A percentile compares a stretch with the other conserved stretches of the same genome.
Conservation (phyloP, 1,139 yeast genomes). For the Magnusiomyces suaveolens region DNA sequence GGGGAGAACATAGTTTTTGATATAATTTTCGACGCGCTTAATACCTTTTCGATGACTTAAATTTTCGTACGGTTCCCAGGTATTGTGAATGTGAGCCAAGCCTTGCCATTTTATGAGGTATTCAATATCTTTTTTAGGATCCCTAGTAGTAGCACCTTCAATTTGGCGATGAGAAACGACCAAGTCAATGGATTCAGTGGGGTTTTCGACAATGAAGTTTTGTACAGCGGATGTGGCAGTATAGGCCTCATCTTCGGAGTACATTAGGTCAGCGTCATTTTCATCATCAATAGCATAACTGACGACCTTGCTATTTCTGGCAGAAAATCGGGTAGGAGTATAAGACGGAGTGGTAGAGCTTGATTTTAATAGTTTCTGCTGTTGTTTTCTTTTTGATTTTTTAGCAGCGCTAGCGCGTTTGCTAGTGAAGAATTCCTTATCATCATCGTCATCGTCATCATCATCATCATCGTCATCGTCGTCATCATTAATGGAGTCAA, state of each 20-base stretch:
- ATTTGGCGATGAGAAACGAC: conserved; percentile 30
- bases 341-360: conserved; percentile 15
- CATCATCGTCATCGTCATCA: conserved; percentile 31
- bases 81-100: conserved; percentile 83
- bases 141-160: conserved; percentile 21
- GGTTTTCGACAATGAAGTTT: conserved; percentile 28
- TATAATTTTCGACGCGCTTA: conserved; percentile 83
- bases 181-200: conserved; percentile 32
- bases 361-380: conserved; percentile 14
- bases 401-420: conserved; percentile 17
- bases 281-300: conserved; percentile 70
- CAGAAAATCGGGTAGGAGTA: conserved; percentile 50
- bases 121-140: conserved; percentile 31
- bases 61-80: conserved; percentile 73
- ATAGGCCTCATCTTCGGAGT: conserved; percentile 35
- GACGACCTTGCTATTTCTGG: conserved; percentile 60
- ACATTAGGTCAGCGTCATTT: conserved; percentile 40
- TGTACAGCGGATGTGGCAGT: conserved; percentile 32
- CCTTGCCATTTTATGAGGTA: conserved; percentile 71
- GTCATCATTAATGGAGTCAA: conserved; percentile 20
- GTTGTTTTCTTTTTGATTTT: conserved; percentile 14
- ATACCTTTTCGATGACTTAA: conserved; percentile 56
- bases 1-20: conserved; percentile 60
- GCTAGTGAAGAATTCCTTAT: conserved; percentile 24
- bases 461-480: conserved; percentile 8